Evolutionary conservation across 805 yeast species (phyloP).

Genomic region (Metschnikowia anglica): DNA sequence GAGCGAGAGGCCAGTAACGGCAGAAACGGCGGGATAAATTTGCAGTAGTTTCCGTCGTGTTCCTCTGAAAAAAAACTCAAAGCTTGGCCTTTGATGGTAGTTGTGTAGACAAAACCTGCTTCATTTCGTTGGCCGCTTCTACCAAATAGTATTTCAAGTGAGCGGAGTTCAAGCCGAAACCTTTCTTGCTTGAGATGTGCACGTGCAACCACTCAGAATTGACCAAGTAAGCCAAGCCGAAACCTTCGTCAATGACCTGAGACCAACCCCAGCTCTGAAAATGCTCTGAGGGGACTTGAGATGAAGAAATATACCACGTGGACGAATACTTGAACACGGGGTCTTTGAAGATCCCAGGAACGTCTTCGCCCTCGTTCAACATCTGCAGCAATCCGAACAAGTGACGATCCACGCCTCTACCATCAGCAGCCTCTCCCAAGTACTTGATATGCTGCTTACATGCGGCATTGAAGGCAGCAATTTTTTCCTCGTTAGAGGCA

Average conservation of each 20-base stretch:
- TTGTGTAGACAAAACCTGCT: conserved; percentile 51
- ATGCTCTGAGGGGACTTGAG: conserved; percentile 77
- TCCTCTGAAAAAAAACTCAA: conserved; percentile 22
- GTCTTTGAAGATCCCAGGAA: conserved; percentile 71
- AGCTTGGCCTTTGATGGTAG: conserved; percentile 42
- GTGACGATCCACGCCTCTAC: conserved; percentile 92
- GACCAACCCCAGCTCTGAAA: conserved; percentile 96
- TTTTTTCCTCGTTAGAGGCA: conserved; percentile 53
- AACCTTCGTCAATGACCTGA: conserved; percentile 90
- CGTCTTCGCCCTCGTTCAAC: conserved; percentile 54
- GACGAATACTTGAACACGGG: conserved; percentile 73
- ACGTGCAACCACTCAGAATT: conserved; percentile 82
- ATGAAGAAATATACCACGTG: conserved; percentile 85
- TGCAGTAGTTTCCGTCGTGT: too few relatives aligned
- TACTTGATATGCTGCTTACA: conserved; percentile 70
- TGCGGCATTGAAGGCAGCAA: conserved; percentile 69
- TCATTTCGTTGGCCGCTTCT: conserved; percentile 80
- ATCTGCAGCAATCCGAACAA: conserved; percentile 82
- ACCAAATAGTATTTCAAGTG: conserved; percentile 66
- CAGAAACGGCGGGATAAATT: too few relatives aligned
- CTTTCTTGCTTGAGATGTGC: conserved; percentile 74
- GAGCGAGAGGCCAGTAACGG: too few relatives aligned
- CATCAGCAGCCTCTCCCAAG: conserved; percentile 75
- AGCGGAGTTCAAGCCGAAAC: conserved; percentile 55
- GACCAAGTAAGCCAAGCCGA: conserved; percentile 91